Conservation (phyloP, 805 yeast genomes). For the Candida andamanensis region DNA sequence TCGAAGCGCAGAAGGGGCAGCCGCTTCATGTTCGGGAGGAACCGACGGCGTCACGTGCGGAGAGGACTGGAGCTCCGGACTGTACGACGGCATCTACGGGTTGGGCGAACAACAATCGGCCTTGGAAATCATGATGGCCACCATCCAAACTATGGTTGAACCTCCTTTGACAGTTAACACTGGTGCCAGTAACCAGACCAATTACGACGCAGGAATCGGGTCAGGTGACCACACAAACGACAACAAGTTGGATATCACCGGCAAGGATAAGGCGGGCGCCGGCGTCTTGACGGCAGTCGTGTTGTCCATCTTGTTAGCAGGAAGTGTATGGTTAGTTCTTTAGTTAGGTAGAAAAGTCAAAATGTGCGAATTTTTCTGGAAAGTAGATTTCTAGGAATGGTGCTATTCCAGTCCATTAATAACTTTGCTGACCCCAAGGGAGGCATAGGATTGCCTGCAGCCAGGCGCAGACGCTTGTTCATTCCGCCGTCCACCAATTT, state of each 20-base stretch:
- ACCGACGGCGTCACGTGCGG: conserved; percentile 85
- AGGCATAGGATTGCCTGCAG: conserved; percentile 25
- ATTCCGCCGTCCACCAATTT: conserved; percentile 42
- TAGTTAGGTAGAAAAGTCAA: too few species aligned
- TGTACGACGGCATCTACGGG: conserved; percentile 68
- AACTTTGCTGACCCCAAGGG: conserved; percentile 37
- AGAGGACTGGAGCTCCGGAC: conserved; percentile 53
- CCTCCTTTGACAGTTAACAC: conserved; percentile 29
- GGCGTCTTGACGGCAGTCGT: conserved; percentile 80
- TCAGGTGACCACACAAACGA: conserved; percentile 33
- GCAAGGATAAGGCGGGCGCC: conserved; percentile 82
- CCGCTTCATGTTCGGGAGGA: conserved; percentile 78
- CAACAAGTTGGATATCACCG: conserved; percentile 45
- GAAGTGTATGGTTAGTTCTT: conserved; percentile 75
- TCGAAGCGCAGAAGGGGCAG: conserved; percentile 66
- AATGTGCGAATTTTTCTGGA: neutral
- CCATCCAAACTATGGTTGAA: conserved; percentile 19
- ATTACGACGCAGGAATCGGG: conserved; percentile 32
- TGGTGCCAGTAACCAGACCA: conserved; percentile 33
- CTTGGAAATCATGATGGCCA: conserved; percentile 51
- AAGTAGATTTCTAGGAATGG: conserved; percentile 28
- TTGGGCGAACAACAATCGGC: conserved; percentile 87
- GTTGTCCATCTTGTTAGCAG: conserved; percentile 53
- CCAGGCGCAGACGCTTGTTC: conserved; percentile 35
- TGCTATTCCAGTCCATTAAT: conserved; percentile 35